A percentile compares a stretch with the other conserved stretches of the same genome.
phyloP scores from a whole-genome alignment of 306 rosid genomes.

The Prunus dulcis region DNA sequence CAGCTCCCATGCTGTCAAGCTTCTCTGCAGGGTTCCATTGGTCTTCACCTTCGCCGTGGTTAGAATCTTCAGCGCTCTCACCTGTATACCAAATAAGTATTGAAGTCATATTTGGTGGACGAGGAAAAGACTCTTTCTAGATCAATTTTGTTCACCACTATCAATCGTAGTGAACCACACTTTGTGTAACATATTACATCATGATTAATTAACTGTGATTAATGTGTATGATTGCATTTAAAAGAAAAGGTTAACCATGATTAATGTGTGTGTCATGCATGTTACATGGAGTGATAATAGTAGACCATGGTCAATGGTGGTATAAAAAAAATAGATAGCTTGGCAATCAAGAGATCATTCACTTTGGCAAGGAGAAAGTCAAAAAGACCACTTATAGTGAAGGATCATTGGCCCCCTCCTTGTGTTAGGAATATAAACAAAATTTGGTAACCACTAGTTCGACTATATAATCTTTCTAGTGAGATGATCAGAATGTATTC shows the following conservation, averaged over 20 bases:
- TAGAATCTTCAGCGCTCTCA: conserved; percentile 39
- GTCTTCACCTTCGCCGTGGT: conserved; percentile 39
- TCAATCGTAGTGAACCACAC: no score
- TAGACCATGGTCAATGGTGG: no score
- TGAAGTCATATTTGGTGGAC: conserved; percentile 14
- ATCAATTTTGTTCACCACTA: background rate
- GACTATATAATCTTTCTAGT: background rate
- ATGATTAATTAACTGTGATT: no score
- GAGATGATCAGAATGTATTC: background rate
- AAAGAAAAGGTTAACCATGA: background rate
- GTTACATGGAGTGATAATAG: no score
- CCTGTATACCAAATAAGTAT: conserved; percentile 36
- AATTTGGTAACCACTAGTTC: conserved; percentile 3
- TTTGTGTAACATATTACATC: no score
- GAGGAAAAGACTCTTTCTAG: background rate
- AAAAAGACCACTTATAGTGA: background rate
- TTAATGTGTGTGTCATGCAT: no score
- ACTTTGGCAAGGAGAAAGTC: background rate
- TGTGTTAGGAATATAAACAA: background rate
- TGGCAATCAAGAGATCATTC: no score
- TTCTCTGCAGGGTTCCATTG: conserved; percentile 48
- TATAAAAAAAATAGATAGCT: no score
- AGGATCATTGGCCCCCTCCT: background rate
- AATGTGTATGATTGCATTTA: background rate
- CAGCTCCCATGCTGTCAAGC: conserved; percentile 34